A percentile compares a stretch with the other conserved stretches of the same genome.
phyloP scores from a whole-genome alignment of 1,284 basidiomycete species.

The Farysia itapuensis region DNA sequence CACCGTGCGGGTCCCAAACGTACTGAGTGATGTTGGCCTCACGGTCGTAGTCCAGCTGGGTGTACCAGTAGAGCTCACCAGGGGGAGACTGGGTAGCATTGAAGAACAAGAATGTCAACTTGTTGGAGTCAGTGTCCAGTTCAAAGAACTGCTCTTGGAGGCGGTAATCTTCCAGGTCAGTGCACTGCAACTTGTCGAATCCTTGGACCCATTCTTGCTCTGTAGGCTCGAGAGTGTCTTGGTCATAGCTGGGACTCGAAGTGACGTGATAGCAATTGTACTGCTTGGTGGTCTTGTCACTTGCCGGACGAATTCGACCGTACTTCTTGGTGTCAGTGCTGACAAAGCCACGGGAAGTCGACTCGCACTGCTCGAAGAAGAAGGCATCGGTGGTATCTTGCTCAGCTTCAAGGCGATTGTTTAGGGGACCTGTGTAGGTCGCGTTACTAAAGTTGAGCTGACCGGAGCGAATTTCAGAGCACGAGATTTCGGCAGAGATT shows the following conservation, averaged over 20 bases:
- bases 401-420: conserved; percentile 8
- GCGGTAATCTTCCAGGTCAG: not conserved
- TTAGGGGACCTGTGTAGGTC: conserved; percentile 13
- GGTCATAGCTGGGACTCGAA: not conserved
- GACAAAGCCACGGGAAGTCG: conserved; percentile 5
- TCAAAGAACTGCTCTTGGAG: conserved; percentile 3
- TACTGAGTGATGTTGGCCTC: conserved; percentile 18
- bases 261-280: conserved; percentile 10
- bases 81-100: not conserved
- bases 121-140: conserved; percentile 5
- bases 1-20: conserved; percentile 4
- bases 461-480: not conserved
- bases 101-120: conserved; percentile 4
- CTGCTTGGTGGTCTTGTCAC: conserved; percentile 1
- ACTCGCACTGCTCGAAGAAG: conserved; percentile 21
- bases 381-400: conserved; percentile 5
- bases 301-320: conserved; percentile 13
- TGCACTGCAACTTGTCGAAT: conserved; percentile 2
- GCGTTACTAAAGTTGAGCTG: conserved; percentile 12
- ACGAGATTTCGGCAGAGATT: conserved; percentile 3
- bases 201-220: conserved; percentile 8
- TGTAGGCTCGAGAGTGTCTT: not conserved
- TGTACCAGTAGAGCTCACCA: conserved; percentile 4
- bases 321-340: conserved; percentile 5
- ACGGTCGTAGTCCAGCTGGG: conserved; percentile 5